A percentile compares a stretch with the other conserved stretches of the same genome.
phyloP scores from a whole-genome alignment of 2,329 filamentous ascomycete genomes.

The Colletotrichum godetiae region DNA sequence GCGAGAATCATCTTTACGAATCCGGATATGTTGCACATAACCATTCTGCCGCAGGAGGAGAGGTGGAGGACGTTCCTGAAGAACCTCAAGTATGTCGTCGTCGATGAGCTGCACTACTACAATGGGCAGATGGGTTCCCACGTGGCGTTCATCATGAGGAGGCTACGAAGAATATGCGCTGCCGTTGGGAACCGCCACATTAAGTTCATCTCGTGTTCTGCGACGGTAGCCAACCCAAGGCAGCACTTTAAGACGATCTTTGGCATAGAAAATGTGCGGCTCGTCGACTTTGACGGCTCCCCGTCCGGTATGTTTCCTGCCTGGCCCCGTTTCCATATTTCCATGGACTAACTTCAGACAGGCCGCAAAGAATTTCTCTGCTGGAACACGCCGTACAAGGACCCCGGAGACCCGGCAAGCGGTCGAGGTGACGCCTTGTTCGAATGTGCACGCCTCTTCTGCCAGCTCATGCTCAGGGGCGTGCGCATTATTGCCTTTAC shows the following conservation, averaged over 20 bases:
- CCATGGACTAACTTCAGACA: not conserved
- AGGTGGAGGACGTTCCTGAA: slow-evolving; percentile 89
- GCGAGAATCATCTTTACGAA: slow-evolving; percentile 97
- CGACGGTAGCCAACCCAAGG: slow-evolving; percentile 92
- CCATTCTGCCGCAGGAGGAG: slow-evolving; percentile 91
- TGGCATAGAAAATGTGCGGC: slow-evolving; percentile 80
- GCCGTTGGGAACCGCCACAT: slow-evolving; percentile 87
- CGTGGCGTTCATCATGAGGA: slow-evolving; percentile 93
- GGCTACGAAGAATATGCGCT: slow-evolving; percentile 87
- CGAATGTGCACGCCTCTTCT: slow-evolving; percentile 92
- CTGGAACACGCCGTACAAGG: slow-evolving; percentile 97
- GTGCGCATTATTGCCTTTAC: slow-evolving; percentile 95
- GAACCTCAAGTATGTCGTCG: slow-evolving; percentile 90
- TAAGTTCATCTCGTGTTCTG: slow-evolving; percentile 95
- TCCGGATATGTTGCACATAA: slow-evolving; percentile 96
- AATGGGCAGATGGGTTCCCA: slow-evolving; percentile 95
- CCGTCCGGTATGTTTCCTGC: slow-evolving; percentile 64
- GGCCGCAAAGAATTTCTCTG: slow-evolving; percentile 95
- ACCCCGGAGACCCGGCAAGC: slow-evolving; percentile 86
- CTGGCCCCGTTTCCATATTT: not conserved
- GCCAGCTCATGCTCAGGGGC: slow-evolving; percentile 86
- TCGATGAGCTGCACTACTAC: slow-evolving; percentile 94
- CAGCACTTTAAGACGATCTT: slow-evolving; percentile 97
- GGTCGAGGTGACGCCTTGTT: slow-evolving; percentile 85
- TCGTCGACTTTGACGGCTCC: slow-evolving; percentile 93